Base-by-base conservation (phyloP, 1,284 basidiomycete genomes). In the Ceratobasidium sp. region DNA sequence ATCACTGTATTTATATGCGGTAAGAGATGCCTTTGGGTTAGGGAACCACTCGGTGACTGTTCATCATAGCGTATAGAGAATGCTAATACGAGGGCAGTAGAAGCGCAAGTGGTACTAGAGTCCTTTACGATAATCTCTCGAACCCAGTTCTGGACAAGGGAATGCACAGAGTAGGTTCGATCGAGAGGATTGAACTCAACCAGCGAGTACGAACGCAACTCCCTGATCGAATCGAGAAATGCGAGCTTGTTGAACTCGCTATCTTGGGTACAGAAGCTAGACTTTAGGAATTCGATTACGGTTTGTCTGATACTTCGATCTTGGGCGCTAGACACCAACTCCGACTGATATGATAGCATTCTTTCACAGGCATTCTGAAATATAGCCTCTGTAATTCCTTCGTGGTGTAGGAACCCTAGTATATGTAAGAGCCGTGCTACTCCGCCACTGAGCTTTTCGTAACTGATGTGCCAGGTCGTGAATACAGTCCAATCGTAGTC, bases 131-230 rank as follows among this genome's bases (percentile, higher is more conserved):
- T n/a, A n/a, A n/a, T n/a, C 10, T 4, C 21, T 2, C 60, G 60
- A 32, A 21, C 23, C 60, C 60, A 64, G 9, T 18, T 1, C 10
- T 64, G 60, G 6, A 64, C 28, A 4, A 64, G 60, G 6, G 60
- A 21, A 21, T 64, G 60, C 1, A 64, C 21, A 2, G 60, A 64
- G 23, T 64, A 64, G 3, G 28, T 34, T 18, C 28, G n/a, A n/a
- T 16, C 30, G 32, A 34, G 18, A 9, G 45, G 60, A 50, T 64
- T 28, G 30, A 32, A 64, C 12, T 64, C 60, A 16, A 64, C 9
- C 16, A 64, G n/a, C 2, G 45, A 64, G 60, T 48, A 64, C 10
- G 45, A 48, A 2, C 60, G 60, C 1, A 36, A 28, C n/a, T 64
- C 45, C 8, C 43, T 21, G 2, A 23, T 64, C 14, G 50, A 5